phyloP scores from a whole-genome alignment of 2,329 filamentous ascomycete species.

The Lojkania enalia region DNA sequence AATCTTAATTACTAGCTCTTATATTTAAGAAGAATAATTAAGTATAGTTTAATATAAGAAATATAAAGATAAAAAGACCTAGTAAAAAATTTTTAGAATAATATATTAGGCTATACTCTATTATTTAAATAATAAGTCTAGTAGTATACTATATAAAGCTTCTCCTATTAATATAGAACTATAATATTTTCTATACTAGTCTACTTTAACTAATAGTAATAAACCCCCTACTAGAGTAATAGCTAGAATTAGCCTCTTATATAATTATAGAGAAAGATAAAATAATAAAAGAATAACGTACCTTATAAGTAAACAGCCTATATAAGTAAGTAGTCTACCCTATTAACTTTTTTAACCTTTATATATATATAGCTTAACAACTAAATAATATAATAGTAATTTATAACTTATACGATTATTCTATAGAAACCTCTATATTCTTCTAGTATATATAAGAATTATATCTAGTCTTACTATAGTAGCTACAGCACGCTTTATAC shows the following conservation, averaged over 20 bases:
- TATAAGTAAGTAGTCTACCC: too few species aligned
- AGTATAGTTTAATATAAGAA: background rate
- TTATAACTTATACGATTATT: too few species aligned
- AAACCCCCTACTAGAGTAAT: background rate
- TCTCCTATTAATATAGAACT: background rate
- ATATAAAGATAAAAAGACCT: background rate
- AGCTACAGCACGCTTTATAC: too few species aligned
- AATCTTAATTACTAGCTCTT: background rate
- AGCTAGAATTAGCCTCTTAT: background rate
- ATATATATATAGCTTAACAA: too few species aligned
- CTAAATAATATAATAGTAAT: too few species aligned
- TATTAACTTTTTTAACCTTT: too few species aligned
- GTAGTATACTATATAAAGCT: background rate
- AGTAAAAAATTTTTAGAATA: background rate
- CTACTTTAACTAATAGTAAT: background rate
- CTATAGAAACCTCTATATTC: too few species aligned
- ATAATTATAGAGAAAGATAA: too few species aligned
- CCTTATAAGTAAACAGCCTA: too few species aligned
- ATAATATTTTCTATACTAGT: constrained; percentile 1
- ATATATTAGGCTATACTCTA: background rate
- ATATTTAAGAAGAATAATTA: background rate
- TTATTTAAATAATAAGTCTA: background rate
- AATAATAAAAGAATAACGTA: too few species aligned
- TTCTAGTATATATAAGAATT: too few species aligned
- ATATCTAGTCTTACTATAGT: too few species aligned